Conservation (phyloP, 1,139 yeast species). For the Suhomyces ambrosiae region DNA sequence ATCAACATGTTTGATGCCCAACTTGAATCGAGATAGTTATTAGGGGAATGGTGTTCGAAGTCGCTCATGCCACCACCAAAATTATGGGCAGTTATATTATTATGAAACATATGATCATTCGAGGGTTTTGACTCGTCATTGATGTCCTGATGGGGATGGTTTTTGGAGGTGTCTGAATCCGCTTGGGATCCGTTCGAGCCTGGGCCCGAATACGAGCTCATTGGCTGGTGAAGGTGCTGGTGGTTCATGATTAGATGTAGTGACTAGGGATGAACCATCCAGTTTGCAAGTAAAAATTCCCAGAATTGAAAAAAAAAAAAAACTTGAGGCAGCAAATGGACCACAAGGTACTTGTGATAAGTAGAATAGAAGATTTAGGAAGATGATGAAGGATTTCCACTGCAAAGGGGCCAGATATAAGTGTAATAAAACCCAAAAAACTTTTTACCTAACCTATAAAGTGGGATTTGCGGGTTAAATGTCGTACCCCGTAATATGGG, state of each 20-base stretch:
- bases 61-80: conserved; percentile 10
- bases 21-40: conserved; percentile 45
- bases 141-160: not conserved
- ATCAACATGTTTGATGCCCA: conserved; percentile 45
- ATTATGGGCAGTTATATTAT: not conserved
- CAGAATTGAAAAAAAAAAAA: not conserved
- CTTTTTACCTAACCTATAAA: conserved; percentile 8
- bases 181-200: conserved; percentile 3
- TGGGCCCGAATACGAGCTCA: conserved; percentile 2
- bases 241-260: conserved; percentile 7
- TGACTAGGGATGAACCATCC: too few relatives aligned
- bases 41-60: conserved; percentile 29
- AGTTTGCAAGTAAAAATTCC: not conserved
- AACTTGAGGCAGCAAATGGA: not conserved
- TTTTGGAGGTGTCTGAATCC: not conserved
- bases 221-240: conserved; percentile 3
- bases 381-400: not conserved
- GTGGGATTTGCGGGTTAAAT: conserved; percentile 6
- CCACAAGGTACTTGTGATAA: not conserved
- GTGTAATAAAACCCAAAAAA: conserved; percentile 4
- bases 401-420: not conserved
- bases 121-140: not conserved
- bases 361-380: not conserved
- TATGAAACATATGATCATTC: conserved; percentile 2
- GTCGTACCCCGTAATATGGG: conserved; percentile 11